Percentiles rank a stretch among this genome's conserved stretches.
These are phyloP conservation scores for Amauroascus verrucosus DNA, from an alignment of 2,329 filamentous ascomycete species.

Conservation along the genomic window DNA sequence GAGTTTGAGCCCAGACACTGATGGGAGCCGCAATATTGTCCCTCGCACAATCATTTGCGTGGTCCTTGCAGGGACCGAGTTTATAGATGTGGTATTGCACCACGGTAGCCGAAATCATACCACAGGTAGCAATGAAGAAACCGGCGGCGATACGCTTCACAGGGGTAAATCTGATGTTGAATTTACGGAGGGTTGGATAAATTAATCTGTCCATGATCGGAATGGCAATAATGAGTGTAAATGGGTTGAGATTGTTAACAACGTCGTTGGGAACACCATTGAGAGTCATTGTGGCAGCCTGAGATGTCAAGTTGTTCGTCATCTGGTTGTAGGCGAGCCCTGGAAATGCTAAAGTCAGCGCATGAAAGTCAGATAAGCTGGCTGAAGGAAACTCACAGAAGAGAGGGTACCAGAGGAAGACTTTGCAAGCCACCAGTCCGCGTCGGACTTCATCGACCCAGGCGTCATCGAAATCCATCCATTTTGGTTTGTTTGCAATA, in stretches of 20 bases:
- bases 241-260: slow-evolving; percentile 46
- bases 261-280: slow-evolving; percentile 48
- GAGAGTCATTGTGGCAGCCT: slow-evolving; percentile 45
- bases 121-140: slow-evolving; percentile 39
- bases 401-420: slow-evolving; percentile 53
- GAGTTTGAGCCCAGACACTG: slow-evolving; percentile 50
- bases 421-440: slow-evolving; percentile 58
- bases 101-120: slow-evolving; percentile 43
- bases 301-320: slow-evolving; percentile 46
- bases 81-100: slow-evolving; percentile 49
- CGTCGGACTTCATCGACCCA: slow-evolving; percentile 72
- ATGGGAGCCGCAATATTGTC: slow-evolving; percentile 44
- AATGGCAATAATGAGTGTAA: slow-evolving; percentile 45
- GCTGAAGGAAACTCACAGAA: slow-evolving; percentile 29
- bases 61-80: slow-evolving; percentile 49
- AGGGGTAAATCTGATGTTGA: slow-evolving; percentile 42
- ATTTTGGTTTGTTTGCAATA: slow-evolving; percentile 50
- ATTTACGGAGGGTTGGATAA: slow-evolving; percentile 42
- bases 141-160: slow-evolving; percentile 45
- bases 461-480: slow-evolving; percentile 75
- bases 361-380: neutral
- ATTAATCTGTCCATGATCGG: slow-evolving; percentile 44
- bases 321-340: slow-evolving; percentile 46
- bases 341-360: slow-evolving; percentile 16
- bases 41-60: slow-evolving; percentile 45